Conservation (phyloP, 768 basidiomycete species). For the Leccinum sublutescens region DNA sequence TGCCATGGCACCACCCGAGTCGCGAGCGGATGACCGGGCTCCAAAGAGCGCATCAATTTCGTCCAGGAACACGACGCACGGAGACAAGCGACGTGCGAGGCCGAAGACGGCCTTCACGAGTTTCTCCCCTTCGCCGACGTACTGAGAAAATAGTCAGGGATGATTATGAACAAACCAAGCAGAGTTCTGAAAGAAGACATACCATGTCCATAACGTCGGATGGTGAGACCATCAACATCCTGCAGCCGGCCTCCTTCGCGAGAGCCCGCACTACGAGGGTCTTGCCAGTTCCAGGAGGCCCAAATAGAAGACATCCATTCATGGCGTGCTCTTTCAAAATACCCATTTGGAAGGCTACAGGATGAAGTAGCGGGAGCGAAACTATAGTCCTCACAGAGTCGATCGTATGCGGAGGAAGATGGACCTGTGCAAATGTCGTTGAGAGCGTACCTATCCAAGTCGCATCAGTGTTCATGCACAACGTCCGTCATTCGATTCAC, state of each 20-base stretch:
- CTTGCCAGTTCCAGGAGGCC: constrained; percentile 92
- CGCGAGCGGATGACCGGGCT: constrained; percentile 73
- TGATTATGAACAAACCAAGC: neutral
- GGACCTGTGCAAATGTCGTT: constrained; percentile 85
- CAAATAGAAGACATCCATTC: constrained; percentile 88
- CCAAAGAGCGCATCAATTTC: constrained; percentile 94
- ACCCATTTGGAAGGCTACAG: constrained; percentile 82
- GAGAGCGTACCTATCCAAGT: constrained; percentile 57
- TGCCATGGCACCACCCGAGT: constrained; percentile 76
- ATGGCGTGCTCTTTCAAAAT: constrained; percentile 90
- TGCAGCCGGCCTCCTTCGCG: constrained; percentile 89
- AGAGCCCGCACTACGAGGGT: constrained; percentile 87
- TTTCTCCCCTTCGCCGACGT: constrained; percentile 88
- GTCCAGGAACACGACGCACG: constrained; percentile 92
- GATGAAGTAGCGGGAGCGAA: constrained; percentile 83
- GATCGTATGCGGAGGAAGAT: constrained; percentile 83
- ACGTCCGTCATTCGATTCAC: constrained; percentile 15
- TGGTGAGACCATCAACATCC: constrained; percentile 88
- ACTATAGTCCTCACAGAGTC: constrained; percentile 92
- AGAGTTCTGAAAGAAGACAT: constrained; percentile 18
- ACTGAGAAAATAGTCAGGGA: constrained; percentile 41
- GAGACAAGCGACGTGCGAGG: constrained; percentile 79
- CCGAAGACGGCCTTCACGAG: constrained; percentile 87
- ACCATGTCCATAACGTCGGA: constrained; percentile 98
- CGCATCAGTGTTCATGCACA: constrained; percentile 5